phyloP scores from a whole-genome alignment of 192 early-diverging fungal species.

The Backusella circina region DNA sequence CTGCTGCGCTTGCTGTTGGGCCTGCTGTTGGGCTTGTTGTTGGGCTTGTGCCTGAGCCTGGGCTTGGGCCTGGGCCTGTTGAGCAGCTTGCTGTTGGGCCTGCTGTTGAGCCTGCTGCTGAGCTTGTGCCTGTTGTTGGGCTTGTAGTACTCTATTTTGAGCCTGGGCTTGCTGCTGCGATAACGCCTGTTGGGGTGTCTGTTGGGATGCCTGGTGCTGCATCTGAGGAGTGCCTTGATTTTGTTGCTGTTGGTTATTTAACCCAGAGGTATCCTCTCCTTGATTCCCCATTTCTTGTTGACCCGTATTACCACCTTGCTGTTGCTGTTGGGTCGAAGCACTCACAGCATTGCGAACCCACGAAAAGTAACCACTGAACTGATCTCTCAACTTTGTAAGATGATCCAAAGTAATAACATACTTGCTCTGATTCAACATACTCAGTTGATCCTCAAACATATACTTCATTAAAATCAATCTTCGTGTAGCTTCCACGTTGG shows the following conservation, averaged over 20 bases:
- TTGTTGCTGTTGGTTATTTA: constrained; percentile 1
- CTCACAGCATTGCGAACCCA: constrained; percentile 39
- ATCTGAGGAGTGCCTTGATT: constrained; percentile 1
- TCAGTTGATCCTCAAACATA: constrained; percentile 52
- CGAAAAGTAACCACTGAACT: constrained; percentile 42
- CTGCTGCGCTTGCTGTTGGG: neutral
- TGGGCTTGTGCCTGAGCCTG: constrained; percentile 2
- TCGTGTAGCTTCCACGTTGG: constrained; percentile 42
- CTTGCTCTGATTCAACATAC: constrained; percentile 36
- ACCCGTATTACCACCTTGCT: neutral
- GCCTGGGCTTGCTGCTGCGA: constrained; percentile 17
- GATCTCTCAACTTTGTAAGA: constrained; percentile 42
- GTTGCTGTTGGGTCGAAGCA: neutral
- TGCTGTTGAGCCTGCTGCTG: constrained; percentile 16
- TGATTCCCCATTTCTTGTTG: neutral
- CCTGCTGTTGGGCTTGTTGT: constrained; percentile 12
- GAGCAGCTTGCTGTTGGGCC: neutral
- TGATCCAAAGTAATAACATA: constrained; percentile 45
- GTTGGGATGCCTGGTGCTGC: neutral
- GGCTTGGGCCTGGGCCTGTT: constrained; percentile 19
- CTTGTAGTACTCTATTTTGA: neutral
- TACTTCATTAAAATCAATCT: constrained; percentile 49
- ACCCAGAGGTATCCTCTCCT: neutral
- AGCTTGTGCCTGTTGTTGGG: constrained; percentile 13
- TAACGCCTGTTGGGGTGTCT: constrained; percentile 10